These are phyloP conservation scores for Cordyceps cateniannulata DNA, from an alignment of 2,329 filamentous ascomycete genomes.

Conservation along the genomic window DNA sequence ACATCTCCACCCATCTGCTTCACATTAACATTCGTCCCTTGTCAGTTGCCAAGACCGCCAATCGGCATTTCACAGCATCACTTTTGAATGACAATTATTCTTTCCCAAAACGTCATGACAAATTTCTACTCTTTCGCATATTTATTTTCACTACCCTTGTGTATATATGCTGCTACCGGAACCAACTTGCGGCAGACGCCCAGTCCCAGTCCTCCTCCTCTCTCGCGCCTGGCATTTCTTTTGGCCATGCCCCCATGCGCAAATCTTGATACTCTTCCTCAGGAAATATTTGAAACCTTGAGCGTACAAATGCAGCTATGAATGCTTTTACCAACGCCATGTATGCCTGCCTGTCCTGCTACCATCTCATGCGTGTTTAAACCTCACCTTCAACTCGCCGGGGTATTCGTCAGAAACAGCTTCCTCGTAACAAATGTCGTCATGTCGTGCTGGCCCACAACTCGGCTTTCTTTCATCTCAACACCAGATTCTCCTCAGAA, in stretches of 20 bases:
- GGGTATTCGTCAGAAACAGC: constrained; percentile 6
- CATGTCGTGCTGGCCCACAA: constrained; percentile 1
- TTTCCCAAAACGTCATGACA: neutral
- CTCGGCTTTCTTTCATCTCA: neutral
- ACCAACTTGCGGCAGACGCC: neutral
- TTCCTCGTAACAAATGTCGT: constrained; percentile 2
- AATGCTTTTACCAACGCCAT: constrained; percentile 10
- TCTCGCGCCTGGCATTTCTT: neutral
- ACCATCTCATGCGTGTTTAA: constrained; percentile 1
- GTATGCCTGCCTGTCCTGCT: constrained; percentile 4
- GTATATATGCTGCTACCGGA: neutral
- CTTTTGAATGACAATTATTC: neutral
- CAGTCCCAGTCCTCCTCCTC: neutral
- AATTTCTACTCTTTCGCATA: neutral
- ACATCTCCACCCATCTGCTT: constrained; percentile 4
- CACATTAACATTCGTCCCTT: constrained; percentile 6
- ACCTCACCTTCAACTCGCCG: neutral
- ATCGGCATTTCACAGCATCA: neutral
- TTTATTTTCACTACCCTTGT: neutral
- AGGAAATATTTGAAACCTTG: neutral
- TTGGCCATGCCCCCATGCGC: neutral
- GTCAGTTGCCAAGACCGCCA: neutral
- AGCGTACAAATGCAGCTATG: constrained; percentile 1
- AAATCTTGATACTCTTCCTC: neutral
- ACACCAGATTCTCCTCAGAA: constrained; percentile 23